Evolutionary conservation across 139 green algal species (phyloP).

Genomic region (Desmodesmus armatus): DNA sequence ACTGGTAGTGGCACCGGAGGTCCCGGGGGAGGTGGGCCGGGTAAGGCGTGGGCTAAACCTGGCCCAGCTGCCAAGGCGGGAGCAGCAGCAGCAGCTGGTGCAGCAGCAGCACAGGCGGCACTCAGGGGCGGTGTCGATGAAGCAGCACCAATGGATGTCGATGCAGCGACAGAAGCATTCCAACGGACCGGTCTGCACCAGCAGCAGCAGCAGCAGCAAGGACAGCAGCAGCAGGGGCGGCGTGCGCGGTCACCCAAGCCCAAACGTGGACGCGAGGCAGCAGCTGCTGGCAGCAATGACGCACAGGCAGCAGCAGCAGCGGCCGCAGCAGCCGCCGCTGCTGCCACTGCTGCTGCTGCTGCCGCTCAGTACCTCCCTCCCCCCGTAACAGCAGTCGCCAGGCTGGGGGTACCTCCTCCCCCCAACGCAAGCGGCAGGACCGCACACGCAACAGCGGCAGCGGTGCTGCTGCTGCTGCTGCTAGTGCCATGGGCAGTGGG

Average conservation of each 20-base stretch:
- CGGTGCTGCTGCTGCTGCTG: not conserved
- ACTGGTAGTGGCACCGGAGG: not conserved
- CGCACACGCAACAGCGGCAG: not conserved
- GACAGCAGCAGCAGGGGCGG: too few relatives aligned
- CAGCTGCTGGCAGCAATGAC: not conserved
- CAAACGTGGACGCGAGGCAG: too few relatives aligned
- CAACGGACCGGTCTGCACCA: not conserved
- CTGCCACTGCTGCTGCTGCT: not conserved
- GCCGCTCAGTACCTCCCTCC: not conserved
- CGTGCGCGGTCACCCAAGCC: too few relatives aligned
- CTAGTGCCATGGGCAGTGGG: not conserved
- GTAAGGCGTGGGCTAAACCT: not conserved
- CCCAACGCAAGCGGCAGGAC: not conserved
- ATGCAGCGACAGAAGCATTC: not conserved
- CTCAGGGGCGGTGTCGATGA: not conserved
- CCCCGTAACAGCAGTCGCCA: slow-evolving; percentile 25
- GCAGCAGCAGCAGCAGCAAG: slow-evolving; percentile 2
- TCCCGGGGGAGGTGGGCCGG: not conserved
- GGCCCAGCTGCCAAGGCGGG: not conserved
- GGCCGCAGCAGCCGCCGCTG: not conserved
- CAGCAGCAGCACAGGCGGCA: not conserved
- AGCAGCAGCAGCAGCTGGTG: not conserved
- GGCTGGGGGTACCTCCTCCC: too few relatives aligned
- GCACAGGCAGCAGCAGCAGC: not conserved
- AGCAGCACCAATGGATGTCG: slow-evolving; percentile 2